Evolutionary conservation across 495 filamentous ascomycete species (phyloP).

Genomic region (Clavariopsis aquatica): DNA sequence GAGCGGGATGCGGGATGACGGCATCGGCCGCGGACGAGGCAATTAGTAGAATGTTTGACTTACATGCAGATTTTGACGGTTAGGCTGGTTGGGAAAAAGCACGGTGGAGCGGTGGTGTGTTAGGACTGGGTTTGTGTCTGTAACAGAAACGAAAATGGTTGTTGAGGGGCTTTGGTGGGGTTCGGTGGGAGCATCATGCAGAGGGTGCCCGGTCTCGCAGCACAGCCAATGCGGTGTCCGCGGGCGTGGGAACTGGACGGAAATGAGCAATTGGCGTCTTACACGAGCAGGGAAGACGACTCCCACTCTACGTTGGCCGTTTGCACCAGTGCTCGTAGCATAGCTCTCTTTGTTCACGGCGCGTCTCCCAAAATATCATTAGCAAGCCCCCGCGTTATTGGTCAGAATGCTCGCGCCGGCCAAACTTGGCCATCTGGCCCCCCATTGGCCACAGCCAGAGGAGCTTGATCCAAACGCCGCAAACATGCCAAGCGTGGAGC

Average conservation of each 20-base stretch:
- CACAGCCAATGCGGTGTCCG: slow-evolving; percentile 8
- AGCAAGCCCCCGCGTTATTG: not conserved
- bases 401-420: not conserved
- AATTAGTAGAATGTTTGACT: slow-evolving; percentile 33
- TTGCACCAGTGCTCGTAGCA: not conserved
- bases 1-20: slow-evolving; percentile 21
- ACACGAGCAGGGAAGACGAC: not conserved
- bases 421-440: not conserved
- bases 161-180: slow-evolving; percentile 35
- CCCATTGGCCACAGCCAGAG: not conserved
- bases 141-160: slow-evolving; percentile 23
- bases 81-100: slow-evolving; percentile 14
- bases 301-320: not conserved
- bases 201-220: slow-evolving; percentile 1
- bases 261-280: not conserved
- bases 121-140: slow-evolving; percentile 6
- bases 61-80: slow-evolving; percentile 33
- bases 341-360: not conserved
- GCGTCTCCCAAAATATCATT: not conserved
- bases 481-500: slow-evolving; percentile 5
- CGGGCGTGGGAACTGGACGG: not conserved
- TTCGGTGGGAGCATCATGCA: slow-evolving; percentile 17
- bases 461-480: slow-evolving; percentile 4
- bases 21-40: slow-evolving; percentile 38
- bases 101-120: slow-evolving; percentile 20